Percentiles rank a stretch among this genome's conserved stretches.
phyloP scores from a whole-genome alignment of 192 early-diverging fungal genomes.

The Haplosporangium gracile region DNA sequence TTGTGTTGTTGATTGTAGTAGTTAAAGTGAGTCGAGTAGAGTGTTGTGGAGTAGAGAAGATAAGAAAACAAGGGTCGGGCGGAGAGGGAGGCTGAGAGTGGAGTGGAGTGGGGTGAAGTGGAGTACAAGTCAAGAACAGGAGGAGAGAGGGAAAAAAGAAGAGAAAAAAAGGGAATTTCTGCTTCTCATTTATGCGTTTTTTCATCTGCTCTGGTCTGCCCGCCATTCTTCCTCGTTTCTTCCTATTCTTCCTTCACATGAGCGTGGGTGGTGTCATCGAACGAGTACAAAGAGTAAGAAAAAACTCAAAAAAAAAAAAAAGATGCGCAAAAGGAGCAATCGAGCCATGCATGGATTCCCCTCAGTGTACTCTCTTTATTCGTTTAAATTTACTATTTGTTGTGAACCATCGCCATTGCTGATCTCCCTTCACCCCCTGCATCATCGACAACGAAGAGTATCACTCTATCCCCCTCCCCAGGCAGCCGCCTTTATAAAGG shows the following conservation, averaged over 20 bases:
- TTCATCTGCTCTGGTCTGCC: neutral
- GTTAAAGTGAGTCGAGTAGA: neutral
- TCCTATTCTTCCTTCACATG: neutral
- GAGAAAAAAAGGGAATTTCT: neutral
- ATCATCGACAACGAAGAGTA: neutral
- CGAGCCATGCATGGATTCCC: neutral
- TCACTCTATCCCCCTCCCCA: neutral
- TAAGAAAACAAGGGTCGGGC: neutral
- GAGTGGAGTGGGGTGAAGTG: neutral
- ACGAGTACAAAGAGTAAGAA: neutral
- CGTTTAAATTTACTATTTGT: neutral
- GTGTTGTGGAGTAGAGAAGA: neutral
- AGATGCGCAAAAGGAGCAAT: neutral
- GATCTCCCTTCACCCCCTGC: neutral
- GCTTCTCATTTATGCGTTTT: neutral
- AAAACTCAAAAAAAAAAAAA: conserved; percentile 8
- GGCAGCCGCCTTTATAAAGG: neutral
- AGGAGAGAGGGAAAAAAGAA: conserved; percentile 2
- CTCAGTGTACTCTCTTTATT: neutral
- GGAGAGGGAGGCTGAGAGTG: neutral
- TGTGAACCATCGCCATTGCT: neutral
- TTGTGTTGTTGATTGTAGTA: neutral
- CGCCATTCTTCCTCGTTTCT: neutral
- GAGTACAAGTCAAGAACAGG: neutral
- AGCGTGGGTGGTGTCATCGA: neutral